Evolutionary conservation across 1,139 yeast species (phyloP).

Genomic region (Suhomyces atakaporum): DNA sequence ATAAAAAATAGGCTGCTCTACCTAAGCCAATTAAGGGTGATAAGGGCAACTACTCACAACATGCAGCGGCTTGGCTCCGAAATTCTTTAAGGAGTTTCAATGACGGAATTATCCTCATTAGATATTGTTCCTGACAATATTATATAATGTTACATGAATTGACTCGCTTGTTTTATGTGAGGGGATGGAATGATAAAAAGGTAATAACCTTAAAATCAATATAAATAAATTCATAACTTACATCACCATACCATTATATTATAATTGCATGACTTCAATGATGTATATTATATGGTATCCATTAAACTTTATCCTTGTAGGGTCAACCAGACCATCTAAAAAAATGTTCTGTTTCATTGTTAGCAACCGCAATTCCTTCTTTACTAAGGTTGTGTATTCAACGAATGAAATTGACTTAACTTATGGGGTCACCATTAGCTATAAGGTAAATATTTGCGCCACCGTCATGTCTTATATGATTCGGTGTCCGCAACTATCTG

Average conservation of each 20-base stretch:
- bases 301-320: neutral
- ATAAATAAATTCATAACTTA: too few species aligned
- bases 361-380: conserved; percentile 7
- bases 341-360: conserved; percentile 3
- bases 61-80: conserved; percentile 6
- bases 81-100: neutral
- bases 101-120: conserved; percentile 1
- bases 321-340: conserved; percentile 1
- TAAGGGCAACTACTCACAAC: conserved; percentile 1
- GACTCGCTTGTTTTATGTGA: conserved; percentile 1
- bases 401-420: conserved; percentile 1
- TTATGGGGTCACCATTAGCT: neutral
- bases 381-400: conserved; percentile 8
- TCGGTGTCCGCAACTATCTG: conserved; percentile 1
- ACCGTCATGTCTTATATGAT: neutral
- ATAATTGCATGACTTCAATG: too few species aligned
- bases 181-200: neutral
- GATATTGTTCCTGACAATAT: conserved; percentile 1
- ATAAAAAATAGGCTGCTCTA: neutral
- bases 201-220: too few species aligned
- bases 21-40: conserved; percentile 1
- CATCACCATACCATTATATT: too few species aligned
- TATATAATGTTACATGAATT: neutral
- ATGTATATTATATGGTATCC: too few species aligned
- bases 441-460: neutral